Evolutionary conservation across 345 rosid species (phyloP), one percentile per base, ranked within the genome.

Genomic region (Excoecaria cochinchinensis): DNA sequence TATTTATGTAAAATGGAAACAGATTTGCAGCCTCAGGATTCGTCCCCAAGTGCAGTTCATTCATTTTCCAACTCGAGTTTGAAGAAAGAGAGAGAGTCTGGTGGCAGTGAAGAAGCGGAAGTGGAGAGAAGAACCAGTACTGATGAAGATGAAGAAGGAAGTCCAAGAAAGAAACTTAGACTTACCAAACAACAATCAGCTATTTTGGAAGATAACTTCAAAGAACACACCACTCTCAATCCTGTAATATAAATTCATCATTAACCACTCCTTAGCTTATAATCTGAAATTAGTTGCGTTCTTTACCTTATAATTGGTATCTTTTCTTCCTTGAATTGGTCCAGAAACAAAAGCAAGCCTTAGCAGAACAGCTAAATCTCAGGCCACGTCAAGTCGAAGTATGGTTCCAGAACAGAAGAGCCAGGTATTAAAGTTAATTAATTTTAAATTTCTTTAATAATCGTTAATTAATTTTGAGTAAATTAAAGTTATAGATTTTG

Each of bases 331-430:
- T 44, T 6, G 48, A 44, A 44, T 44, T 6, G 10, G 4, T 10
- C 7, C 48, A 44, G 48, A 44, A 44, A 5, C 48, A 44, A 44
- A 44, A 90, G 82, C 87, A 85, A 77, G 90, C 79, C 61, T 75
- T 90, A 60, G 90, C 95, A 71, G 89, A 91, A 80, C 93, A 90
- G 82, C 86, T 95, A 61, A 91, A 95, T 19, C 85, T 95, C 70
- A 85, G 92, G 76, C 88, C 98, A 8, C 85, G 99, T 65, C 98
- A 95, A 75, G 98, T 95, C 16, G 99, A 95, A 79, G 99, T 95
- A 14, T 95, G 99, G 99, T 95, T 95, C 82, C 99, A 95, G 75
- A 95, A 95, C 87, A 87, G 99, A 79, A 87, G 99, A 83, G 99
- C 99, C 59, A 90, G 99, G 99, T 92, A 70, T 5, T 39, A 15